phyloP scores from a whole-genome alignment of 2,329 filamentous ascomycete genomes.

The Cladosporium sp. region DNA sequence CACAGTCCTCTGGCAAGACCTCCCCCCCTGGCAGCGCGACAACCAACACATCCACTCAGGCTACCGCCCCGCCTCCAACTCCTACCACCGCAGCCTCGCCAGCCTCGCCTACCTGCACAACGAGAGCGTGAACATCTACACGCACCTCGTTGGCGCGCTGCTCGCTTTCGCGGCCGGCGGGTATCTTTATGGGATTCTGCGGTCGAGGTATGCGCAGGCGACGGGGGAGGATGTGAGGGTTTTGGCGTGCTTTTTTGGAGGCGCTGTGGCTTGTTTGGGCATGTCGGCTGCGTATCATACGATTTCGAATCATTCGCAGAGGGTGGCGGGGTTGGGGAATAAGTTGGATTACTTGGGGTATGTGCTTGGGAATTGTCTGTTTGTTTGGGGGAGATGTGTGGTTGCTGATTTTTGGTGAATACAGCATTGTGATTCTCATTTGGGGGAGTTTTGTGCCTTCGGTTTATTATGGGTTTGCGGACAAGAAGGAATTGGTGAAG shows the following conservation, averaged over 20 bases:
- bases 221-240: slow-evolving; percentile 60
- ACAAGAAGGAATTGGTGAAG: slow-evolving; percentile 58
- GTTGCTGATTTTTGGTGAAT: not conserved
- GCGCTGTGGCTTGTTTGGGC: slow-evolving; percentile 46
- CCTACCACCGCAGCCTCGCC: slow-evolving; percentile 53
- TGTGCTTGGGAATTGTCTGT: too few species aligned
- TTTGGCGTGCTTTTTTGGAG: slow-evolving; percentile 74
- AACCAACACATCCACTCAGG: slow-evolving; percentile 65
- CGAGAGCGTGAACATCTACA: slow-evolving; percentile 67
- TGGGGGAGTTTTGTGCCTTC: slow-evolving; percentile 87
- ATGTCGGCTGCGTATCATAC: slow-evolving; percentile 70
- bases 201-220: slow-evolving; percentile 62
- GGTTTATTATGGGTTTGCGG: slow-evolving; percentile 81
- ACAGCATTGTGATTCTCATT: slow-evolving; percentile 74
- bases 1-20: slow-evolving; percentile 43
- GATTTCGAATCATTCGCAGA: slow-evolving; percentile 75
- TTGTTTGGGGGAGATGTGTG: slow-evolving; percentile 80
- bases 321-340: slow-evolving; percentile 78
- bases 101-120: slow-evolving; percentile 62
- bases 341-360: slow-evolving; percentile 94
- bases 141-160: slow-evolving; percentile 64
- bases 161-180: slow-evolving; percentile 49
- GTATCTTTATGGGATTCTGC: slow-evolving; percentile 54
- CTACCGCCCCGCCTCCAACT: slow-evolving; percentile 60
- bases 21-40: slow-evolving; percentile 49